These are phyloP conservation scores for Sabuloglossum arenarium DNA, from an alignment of 495 filamentous ascomycete species.

Conservation along the genomic window DNA sequence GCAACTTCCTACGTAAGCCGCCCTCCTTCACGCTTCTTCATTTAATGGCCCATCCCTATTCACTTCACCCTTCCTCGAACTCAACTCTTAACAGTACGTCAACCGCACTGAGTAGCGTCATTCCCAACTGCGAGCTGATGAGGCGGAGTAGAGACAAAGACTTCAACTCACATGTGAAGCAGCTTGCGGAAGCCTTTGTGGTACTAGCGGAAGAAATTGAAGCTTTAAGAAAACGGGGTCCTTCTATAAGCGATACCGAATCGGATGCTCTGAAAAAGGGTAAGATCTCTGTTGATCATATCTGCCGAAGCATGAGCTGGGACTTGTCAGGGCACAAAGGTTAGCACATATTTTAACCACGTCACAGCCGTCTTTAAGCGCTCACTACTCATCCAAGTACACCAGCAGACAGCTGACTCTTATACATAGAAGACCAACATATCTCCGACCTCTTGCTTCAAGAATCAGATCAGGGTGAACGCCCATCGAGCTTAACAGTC, in stretches of 20 bases:
- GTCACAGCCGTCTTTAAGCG: too few species aligned
- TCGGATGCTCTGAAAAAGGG: constrained; percentile 14
- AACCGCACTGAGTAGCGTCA: background rate
- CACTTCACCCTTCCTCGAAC: background rate
- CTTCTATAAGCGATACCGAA: constrained; percentile 13
- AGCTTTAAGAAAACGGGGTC: constrained; percentile 26
- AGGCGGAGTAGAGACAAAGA: background rate
- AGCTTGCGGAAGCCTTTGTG: constrained; percentile 1
- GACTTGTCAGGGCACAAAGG: background rate
- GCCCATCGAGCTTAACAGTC: too few species aligned
- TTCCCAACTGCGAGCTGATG: background rate
- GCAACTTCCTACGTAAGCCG: too few species aligned
- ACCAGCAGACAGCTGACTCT: background rate
- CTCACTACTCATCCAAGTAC: background rate
- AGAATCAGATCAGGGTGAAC: too few species aligned
- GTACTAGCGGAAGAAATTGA: constrained; percentile 24
- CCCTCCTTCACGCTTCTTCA: too few species aligned
- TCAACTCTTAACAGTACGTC: background rate
- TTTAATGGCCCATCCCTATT: background rate
- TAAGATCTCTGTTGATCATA: constrained; percentile 52
- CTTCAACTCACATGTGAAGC: background rate
- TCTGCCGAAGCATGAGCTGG: constrained; percentile 31
- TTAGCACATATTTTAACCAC: background rate
- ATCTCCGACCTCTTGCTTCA: too few species aligned
- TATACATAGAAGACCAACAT: background rate